Conservation (phyloP, 1,139 yeast genomes). For the Diutina catenulata region DNA sequence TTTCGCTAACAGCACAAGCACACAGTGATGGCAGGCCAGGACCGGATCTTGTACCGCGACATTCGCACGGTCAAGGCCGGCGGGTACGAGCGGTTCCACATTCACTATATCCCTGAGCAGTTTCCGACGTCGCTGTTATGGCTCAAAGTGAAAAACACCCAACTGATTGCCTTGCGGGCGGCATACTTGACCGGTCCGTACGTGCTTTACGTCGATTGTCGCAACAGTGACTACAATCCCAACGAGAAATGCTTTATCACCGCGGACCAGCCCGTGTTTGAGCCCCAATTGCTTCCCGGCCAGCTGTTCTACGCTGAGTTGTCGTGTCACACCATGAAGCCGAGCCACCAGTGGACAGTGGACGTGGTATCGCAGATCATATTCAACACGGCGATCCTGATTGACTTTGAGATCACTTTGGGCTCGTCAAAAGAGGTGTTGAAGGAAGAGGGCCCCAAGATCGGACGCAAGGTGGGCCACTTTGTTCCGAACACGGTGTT, state of each 20-base stretch:
- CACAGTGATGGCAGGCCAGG: no score
- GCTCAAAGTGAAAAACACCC: slow-evolving; percentile 64
- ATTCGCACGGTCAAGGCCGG: slow-evolving; percentile 3
- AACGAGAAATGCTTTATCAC: slow-evolving; percentile 42
- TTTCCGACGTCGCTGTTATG: slow-evolving; percentile 18
- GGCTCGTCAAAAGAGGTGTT: slow-evolving; percentile 39
- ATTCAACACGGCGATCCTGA: slow-evolving; percentile 58
- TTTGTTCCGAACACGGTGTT: slow-evolving; percentile 7
- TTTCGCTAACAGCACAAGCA: no score
- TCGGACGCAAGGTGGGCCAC: slow-evolving; percentile 12
- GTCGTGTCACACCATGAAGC: slow-evolving; percentile 2
- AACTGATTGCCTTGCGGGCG: slow-evolving; percentile 68
- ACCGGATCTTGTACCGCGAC: slow-evolving; percentile 1
- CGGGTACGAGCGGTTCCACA: slow-evolving; percentile 1
- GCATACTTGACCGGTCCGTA: slow-evolving; percentile 89
- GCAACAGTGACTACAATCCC: slow-evolving; percentile 52
- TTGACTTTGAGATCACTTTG: slow-evolving; percentile 57
- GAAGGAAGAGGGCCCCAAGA: slow-evolving; percentile 22
- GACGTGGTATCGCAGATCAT: slow-evolving; percentile 81
- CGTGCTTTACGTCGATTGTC: slow-evolving; percentile 74
- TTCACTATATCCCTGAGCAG: not conserved
- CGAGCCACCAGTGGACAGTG: slow-evolving; percentile 48
- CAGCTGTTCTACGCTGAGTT: slow-evolving; percentile 4
- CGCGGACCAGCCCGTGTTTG: slow-evolving; percentile 58
- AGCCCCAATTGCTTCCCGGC: slow-evolving; percentile 34